A percentile compares a stretch with the other conserved stretches of the same genome.
phyloP scores from a whole-genome alignment of 192 early-diverging fungal species.

The Funneliformis mosseae region DNA sequence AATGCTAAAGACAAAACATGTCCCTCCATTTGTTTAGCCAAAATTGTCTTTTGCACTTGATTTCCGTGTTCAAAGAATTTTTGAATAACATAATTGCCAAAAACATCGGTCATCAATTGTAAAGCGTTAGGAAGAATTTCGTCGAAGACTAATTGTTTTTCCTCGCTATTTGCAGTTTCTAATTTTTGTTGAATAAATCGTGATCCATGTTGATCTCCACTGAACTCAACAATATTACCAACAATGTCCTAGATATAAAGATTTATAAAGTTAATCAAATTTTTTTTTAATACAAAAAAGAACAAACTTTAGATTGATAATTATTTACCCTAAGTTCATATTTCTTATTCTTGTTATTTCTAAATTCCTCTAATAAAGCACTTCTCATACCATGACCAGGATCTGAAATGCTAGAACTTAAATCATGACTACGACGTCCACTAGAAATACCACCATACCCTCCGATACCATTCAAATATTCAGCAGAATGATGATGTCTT shows the following conservation, averaged over 20 bases:
- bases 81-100: conserved; percentile 99
- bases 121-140: conserved; percentile 90
- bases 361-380: conserved; percentile 93
- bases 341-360: conserved; percentile 95
- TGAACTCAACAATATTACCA: conserved; percentile 95
- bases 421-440: conserved; percentile 39
- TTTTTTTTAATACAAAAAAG: neutral
- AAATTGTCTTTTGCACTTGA: conserved; percentile 86
- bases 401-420: conserved; percentile 42
- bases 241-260: conserved; percentile 76
- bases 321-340: conserved; percentile 83
- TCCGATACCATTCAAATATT: conserved; percentile 34
- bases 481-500: conserved; percentile 49
- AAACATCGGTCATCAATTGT: conserved; percentile 98
- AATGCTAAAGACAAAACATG: conserved; percentile 91
- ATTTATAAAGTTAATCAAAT: neutral
- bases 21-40: conserved; percentile 95
- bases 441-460: conserved; percentile 34
- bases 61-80: conserved; percentile 99
- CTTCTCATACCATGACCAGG: conserved; percentile 73
- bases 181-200: conserved; percentile 99
- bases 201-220: conserved; percentile 97
- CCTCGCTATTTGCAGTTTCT: conserved; percentile 88
- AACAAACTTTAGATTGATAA: neutral
- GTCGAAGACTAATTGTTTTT: conserved; percentile 96